Percentiles rank a stretch among this genome's conserved stretches.
Conservation (phyloP, 805 yeast species). For the Saturnispora bothae region DNA sequence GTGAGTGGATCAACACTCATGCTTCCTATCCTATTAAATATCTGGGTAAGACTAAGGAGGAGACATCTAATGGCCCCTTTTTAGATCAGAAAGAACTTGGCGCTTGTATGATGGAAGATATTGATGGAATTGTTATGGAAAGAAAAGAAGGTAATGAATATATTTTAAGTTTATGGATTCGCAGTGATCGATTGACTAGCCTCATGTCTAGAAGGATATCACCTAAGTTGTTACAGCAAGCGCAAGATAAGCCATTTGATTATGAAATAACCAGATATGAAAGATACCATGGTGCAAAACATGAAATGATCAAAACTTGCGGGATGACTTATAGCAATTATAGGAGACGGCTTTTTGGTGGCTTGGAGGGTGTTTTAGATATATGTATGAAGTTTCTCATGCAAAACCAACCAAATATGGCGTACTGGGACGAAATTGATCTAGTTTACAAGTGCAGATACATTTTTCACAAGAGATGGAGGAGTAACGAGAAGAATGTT, state of each 20-base stretch:
- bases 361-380: background rate
- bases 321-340: conserved; percentile 4
- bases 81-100: conserved; percentile 6
- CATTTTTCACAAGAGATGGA: conserved; percentile 8
- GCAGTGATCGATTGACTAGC: conserved; percentile 22
- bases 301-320: background rate
- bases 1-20: conserved; percentile 14
- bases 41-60: conserved; percentile 10
- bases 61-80: background rate
- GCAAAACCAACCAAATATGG: background rate
- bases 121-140: conserved; percentile 50
- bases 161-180: conserved; percentile 53
- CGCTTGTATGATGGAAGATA: conserved; percentile 33
- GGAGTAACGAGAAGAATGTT: conserved; percentile 8
- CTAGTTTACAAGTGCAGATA: conserved; percentile 2
- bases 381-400: background rate
- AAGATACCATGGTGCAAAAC: conserved; percentile 5
- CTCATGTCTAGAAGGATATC: background rate
- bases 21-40: background rate
- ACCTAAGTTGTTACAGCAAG: background rate
- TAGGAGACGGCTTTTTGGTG: conserved; percentile 3
- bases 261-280: conserved; percentile 7
- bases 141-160: conserved; percentile 27
- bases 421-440: conserved; percentile 3
- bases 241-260: conserved; percentile 5